Conservation (phyloP, 108 stramenopile genomes). For the Pseudonitzschia pungens region DNA sequence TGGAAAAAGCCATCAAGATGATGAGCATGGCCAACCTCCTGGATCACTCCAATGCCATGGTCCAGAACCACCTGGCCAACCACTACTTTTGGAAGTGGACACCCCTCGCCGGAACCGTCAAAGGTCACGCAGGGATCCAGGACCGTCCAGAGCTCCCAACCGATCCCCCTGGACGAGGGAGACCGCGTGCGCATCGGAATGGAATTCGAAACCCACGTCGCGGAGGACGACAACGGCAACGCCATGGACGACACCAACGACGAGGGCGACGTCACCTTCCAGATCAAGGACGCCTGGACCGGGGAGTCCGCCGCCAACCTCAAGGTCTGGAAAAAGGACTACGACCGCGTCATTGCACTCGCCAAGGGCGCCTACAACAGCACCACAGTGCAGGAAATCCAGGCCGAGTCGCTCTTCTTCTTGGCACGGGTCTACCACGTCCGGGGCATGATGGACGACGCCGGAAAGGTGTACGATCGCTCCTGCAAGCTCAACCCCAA, state of each 20-base stretch:
- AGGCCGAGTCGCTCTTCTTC: constrained; percentile 90
- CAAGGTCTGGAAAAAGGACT: constrained; percentile 90
- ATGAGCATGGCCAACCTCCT: constrained; percentile 89
- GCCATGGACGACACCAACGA: constrained; percentile 41
- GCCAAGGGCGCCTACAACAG: constrained; percentile 84
- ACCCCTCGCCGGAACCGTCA: constrained; percentile 66
- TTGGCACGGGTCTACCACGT: constrained; percentile 88
- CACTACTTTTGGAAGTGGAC: constrained; percentile 96
- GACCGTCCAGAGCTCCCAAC: constrained; percentile 48
- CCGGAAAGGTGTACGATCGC: constrained; percentile 73
- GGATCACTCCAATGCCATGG: constrained; percentile 90
- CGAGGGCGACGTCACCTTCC: constrained; percentile 41
- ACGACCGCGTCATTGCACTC: constrained; percentile 84
- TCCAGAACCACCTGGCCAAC: constrained; percentile 95
- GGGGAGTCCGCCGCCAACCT: constrained; percentile 54
- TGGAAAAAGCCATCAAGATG: constrained; percentile 80
- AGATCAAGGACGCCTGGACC: constrained; percentile 76
- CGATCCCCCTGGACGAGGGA: constrained; percentile 66
- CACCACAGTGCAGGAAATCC: constrained; percentile 77
- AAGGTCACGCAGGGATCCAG: constrained; percentile 25
- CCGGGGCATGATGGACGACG: constrained; percentile 70
- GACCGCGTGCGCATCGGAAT: constrained; percentile 88
- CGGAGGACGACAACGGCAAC: constrained; percentile 47
- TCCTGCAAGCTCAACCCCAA: constrained; percentile 71
- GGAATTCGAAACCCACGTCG: constrained; percentile 73